Evolutionary conservation across 2,329 filamentous ascomycete genomes (phyloP), one percentile per base, ranked within the genome.

Genomic region (Allantophomopsis lycopodina): DNA sequence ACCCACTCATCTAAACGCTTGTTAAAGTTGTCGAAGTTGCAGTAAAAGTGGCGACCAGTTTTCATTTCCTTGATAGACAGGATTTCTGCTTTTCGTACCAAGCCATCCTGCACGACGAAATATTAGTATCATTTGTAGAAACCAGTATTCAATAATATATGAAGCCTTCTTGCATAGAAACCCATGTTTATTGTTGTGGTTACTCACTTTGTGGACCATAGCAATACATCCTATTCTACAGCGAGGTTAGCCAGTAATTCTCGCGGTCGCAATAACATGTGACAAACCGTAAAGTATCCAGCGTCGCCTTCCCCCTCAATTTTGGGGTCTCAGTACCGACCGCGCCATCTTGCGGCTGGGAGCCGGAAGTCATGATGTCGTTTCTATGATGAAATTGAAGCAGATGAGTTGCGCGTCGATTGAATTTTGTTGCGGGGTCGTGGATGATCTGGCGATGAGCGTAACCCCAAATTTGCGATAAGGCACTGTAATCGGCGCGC

Each of bases 11-110:
- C 66, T 11, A 75, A 61, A 48, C 69, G 70, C 61, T 96, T 96
- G 64, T 96, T 96, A 73, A 95, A 96, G 54, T 94, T 93, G 55
- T 94, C 86, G 58, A 95, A 96, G 60, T 96, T 94, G 53, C 94
- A 93, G 60, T 95, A 95, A 56, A 89, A 95, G 40, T 84, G 83
- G 32, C 85, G 81, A 13, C 83, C 80, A 53, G 85, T 89, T 60
- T 93, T 93, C 16, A 84, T 83, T 43, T 88, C 84, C 55, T 84
- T 81, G 50, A 96, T 93, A 43, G 86, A 91, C n/a, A 98, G 66
- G 46, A 98, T 94, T 60, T 98, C 91, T 51, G 91, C 91, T 63
- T 91, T 87, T 51, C 91, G 80, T 45, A 83, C 73, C 54, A 88
- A 79, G 44, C 86, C 86, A 59, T 94, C 87, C 69, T 83, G 51